These are phyloP conservation scores for Boletus insuetus DNA, from an alignment of 768 basidiomycete genomes.

Conservation along the genomic window DNA sequence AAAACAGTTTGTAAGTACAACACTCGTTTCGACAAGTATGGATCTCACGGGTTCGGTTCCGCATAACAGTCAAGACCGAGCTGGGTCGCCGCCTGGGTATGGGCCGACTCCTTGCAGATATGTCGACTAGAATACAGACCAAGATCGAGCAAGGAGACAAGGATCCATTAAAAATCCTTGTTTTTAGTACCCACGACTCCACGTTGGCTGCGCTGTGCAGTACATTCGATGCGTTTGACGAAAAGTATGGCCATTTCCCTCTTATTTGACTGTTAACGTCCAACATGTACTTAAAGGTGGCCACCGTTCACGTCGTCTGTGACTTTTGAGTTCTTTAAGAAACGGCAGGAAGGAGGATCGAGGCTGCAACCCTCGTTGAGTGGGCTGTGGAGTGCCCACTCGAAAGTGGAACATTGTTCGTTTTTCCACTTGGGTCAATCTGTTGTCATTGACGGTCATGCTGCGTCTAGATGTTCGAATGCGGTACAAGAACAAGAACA, in stretches of 20 bases:
- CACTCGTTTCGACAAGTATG: neutral
- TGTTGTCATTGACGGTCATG: neutral
- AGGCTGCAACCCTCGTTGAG: slow-evolving; percentile 43
- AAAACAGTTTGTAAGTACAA: slow-evolving; percentile 22
- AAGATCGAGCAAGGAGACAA: slow-evolving; percentile 46
- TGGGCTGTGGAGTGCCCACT: slow-evolving; percentile 33
- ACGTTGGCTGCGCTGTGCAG: slow-evolving; percentile 59
- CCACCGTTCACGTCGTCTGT: slow-evolving; percentile 72
- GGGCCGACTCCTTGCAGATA: slow-evolving; percentile 68
- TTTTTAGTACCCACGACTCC: slow-evolving; percentile 74
- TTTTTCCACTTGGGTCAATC: neutral
- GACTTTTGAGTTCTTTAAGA: slow-evolving; percentile 71
- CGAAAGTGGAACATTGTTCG: slow-evolving; percentile 44
- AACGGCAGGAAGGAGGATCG: slow-evolving; percentile 12
- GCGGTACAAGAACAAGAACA: slow-evolving; percentile 69
- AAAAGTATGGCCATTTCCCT: slow-evolving; percentile 43
- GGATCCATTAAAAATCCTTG: slow-evolving; percentile 59
- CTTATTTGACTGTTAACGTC: neutral
- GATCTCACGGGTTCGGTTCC: neutral
- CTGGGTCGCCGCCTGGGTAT: slow-evolving; percentile 75
- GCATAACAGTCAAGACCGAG: slow-evolving; percentile 58
- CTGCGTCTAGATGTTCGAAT: slow-evolving; percentile 56
- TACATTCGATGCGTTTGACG: slow-evolving; percentile 72
- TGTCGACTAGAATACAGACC: slow-evolving; percentile 59
- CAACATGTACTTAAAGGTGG: slow-evolving; percentile 46